A percentile compares a stretch with the other conserved stretches of the same genome.
Conservation (phyloP, 2,329 filamentous ascomycete species). For the Paramyrothecium sp. region DNA sequence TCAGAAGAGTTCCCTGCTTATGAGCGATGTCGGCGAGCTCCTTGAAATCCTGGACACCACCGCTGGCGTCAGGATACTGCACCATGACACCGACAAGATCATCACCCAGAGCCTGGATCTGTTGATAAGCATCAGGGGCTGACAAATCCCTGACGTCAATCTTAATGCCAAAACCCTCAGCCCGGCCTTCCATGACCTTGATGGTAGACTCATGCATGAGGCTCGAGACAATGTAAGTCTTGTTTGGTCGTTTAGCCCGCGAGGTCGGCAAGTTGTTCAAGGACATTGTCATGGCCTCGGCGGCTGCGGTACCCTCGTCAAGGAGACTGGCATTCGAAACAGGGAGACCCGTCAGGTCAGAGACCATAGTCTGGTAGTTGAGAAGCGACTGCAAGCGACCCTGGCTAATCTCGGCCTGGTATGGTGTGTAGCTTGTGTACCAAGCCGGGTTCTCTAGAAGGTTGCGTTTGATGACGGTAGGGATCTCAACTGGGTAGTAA, state of each 20-base stretch:
- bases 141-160: conserved; percentile 73
- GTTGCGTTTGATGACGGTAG: conserved; percentile 89
- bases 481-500: conserved; percentile 84
- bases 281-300: conserved; percentile 94
- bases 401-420: conserved; percentile 96
- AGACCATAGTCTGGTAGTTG: conserved; percentile 93
- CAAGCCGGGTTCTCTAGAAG: conserved; percentile 90
- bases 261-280: conserved; percentile 71
- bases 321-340: conserved; percentile 90
- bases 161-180: conserved; percentile 86
- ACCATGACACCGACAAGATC: conserved; percentile 86
- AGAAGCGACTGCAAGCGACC: conserved; percentile 87
- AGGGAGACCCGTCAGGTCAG: conserved; percentile 80
- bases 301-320: conserved; percentile 88
- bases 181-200: conserved; percentile 78
- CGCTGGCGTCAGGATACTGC: conserved; percentile 92
- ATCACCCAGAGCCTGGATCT: conserved; percentile 72
- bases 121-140: conserved; percentile 55
- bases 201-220: conserved; percentile 83
- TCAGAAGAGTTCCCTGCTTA: conserved; percentile 73
- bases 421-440: conserved; percentile 98
- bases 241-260: conserved; percentile 71
- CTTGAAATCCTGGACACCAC: conserved; percentile 74
- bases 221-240: conserved; percentile 81
- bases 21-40: conserved; percentile 75